Conservation (phyloP, 495 filamentous ascomycete genomes). For the Penicillium steckii region DNA sequence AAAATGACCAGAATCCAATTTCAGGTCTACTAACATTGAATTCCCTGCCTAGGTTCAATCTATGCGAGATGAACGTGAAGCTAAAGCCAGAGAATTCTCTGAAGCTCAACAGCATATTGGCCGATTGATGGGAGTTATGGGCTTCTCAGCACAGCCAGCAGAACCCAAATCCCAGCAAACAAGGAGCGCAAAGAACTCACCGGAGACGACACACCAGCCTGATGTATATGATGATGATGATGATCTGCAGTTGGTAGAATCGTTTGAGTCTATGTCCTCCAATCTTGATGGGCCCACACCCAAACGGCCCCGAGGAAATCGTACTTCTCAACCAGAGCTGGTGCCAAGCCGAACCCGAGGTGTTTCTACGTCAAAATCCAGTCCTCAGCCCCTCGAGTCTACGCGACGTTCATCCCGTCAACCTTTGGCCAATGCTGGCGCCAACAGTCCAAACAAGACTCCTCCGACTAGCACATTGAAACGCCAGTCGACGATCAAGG, state of each 20-base stretch:
- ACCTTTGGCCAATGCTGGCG: constrained; percentile 24
- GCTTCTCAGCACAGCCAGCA: constrained; percentile 29
- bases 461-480: constrained; percentile 12
- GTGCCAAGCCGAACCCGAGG: not conserved
- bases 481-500: not conserved
- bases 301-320: constrained; percentile 32
- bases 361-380: not conserved
- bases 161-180: constrained; percentile 24
- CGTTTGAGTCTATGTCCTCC: constrained; percentile 21
- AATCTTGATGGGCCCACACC: constrained; percentile 20
- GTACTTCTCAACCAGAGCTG: not conserved
- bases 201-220: constrained; percentile 10
- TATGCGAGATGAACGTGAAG: constrained; percentile 38
- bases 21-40: not conserved
- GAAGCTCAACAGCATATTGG: constrained; percentile 50
- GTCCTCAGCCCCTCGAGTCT: not conserved
- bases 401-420: not conserved
- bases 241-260: constrained; percentile 19
- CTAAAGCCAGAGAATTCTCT: constrained; percentile 47
- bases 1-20: too few species aligned
- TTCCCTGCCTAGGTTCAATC: constrained; percentile 34
- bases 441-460: constrained; percentile 30
- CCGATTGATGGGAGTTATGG: constrained; percentile 48
- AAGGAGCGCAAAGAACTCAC: not conserved
- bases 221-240: constrained; percentile 20